Evolutionary conservation across 2,329 filamentous ascomycete genomes (phyloP).

Genomic region (Verticillium nonalfalfae): DNA sequence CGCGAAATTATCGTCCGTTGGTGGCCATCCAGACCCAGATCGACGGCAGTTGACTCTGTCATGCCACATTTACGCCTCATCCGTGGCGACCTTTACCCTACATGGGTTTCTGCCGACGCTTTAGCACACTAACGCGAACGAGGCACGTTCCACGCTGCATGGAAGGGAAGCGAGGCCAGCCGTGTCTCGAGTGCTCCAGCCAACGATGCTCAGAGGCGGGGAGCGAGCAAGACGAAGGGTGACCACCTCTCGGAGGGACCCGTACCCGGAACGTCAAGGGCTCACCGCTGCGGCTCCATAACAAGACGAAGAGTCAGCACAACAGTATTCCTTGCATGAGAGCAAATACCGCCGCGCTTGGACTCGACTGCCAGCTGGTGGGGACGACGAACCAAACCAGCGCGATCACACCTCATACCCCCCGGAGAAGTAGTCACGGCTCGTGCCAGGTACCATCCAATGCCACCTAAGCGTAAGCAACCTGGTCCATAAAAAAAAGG

Average conservation of each 20-base stretch:
- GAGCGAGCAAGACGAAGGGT: not conserved
- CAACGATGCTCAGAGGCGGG: not conserved
- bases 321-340: not conserved
- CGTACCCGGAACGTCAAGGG: not conserved
- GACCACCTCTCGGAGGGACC: not conserved
- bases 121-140: not conserved
- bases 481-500: not conserved
- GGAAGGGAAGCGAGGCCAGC: not conserved
- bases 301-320: not conserved
- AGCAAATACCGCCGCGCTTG: not conserved
- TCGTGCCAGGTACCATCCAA: not conserved
- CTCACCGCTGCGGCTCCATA: not conserved
- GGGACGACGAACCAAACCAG: not conserved
- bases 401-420: not conserved
- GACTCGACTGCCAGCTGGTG: not conserved
- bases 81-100: not conserved
- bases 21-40: not conserved
- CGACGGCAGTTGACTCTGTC: not conserved
- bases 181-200: not conserved
- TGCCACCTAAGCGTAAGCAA: not conserved
- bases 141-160: no score
- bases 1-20: not conserved
- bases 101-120: not conserved
- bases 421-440: not conserved
- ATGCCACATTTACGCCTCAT: not conserved